phyloP scores from a whole-genome alignment of 495 filamentous ascomycete species.

The Cercophora scortea region DNA sequence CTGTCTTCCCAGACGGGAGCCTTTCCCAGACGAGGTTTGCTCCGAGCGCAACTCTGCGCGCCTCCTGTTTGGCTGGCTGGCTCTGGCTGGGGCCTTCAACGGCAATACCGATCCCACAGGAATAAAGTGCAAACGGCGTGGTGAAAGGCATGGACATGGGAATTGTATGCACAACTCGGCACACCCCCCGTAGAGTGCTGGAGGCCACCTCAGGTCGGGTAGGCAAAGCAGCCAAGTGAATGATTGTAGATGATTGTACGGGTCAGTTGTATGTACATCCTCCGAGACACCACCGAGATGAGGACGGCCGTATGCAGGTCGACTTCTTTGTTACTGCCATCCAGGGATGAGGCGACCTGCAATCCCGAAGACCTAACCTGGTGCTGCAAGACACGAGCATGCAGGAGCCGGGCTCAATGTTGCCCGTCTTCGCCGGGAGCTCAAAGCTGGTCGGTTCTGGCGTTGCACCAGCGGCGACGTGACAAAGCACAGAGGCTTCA shows the following conservation, averaged over 20 bases:
- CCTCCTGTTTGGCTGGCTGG: not conserved
- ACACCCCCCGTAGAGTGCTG: no score
- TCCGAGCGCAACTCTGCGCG: constrained; percentile 11
- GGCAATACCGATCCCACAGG: not conserved
- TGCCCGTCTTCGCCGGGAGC: not conserved
- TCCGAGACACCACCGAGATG: no score
- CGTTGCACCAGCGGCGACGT: no score
- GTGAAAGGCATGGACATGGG: no score
- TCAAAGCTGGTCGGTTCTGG: not conserved
- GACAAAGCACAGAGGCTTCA: no score
- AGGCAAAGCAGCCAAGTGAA: no score
- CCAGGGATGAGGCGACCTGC: not conserved
- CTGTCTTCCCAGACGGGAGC: constrained; percentile 3
- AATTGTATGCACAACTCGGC: no score
- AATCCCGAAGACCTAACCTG: not conserved
- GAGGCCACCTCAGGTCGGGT: no score
- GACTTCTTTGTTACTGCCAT: not conserved
- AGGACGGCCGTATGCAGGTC: no score
- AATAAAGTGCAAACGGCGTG: not conserved
- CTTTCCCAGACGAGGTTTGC: constrained; percentile 9
- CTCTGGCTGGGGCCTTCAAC: constrained; percentile 3
- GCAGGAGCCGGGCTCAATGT: not conserved
- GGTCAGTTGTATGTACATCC: no score
- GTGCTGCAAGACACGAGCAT: constrained; percentile 5
- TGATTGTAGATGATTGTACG: no score